Conservation (phyloP, 176 grass and related monocot species). For the Aechmea fasciata region DNA sequence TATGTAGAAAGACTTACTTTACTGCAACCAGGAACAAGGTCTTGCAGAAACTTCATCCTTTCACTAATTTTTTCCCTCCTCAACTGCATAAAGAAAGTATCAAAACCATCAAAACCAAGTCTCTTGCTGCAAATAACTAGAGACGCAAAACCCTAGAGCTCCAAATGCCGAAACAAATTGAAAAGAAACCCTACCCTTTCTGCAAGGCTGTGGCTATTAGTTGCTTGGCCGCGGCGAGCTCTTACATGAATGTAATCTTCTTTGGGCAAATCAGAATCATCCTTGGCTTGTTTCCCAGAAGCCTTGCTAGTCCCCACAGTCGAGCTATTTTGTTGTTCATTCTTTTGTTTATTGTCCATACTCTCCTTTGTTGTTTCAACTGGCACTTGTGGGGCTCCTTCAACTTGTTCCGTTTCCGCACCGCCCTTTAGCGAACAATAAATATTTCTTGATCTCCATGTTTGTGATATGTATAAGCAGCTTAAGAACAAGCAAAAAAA, state of each 20-base stretch:
- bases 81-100: conserved; percentile 36
- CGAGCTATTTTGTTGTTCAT: conserved; percentile 56
- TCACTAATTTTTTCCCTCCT: conserved; percentile 77
- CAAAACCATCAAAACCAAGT: background rate
- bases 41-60: conserved; percentile 82
- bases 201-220: conserved; percentile 80
- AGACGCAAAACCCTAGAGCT: background rate
- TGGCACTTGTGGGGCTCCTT: conserved; percentile 25
- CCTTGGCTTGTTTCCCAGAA: conserved; percentile 34
- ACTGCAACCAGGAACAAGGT: conserved; percentile 84
- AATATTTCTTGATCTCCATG: conserved; percentile 6
- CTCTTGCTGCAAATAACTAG: background rate
- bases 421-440: conserved; percentile 29
- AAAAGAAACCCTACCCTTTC: conserved; percentile 46
- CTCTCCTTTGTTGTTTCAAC: conserved; percentile 35
- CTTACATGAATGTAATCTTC: conserved; percentile 67
- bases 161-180: background rate
- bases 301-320: conserved; percentile 9
- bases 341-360: conserved; percentile 46
- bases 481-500: too few species aligned
- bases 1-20: conserved; percentile 37
- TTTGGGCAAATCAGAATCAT: conserved; percentile 30
- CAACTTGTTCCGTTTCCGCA: conserved; percentile 21
- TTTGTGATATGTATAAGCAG: background rate
- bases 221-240: conserved; percentile 73